Base-by-base conservation (phyloP, 2,329 filamentous ascomycete species). In the Fusarium temperatum region DNA sequence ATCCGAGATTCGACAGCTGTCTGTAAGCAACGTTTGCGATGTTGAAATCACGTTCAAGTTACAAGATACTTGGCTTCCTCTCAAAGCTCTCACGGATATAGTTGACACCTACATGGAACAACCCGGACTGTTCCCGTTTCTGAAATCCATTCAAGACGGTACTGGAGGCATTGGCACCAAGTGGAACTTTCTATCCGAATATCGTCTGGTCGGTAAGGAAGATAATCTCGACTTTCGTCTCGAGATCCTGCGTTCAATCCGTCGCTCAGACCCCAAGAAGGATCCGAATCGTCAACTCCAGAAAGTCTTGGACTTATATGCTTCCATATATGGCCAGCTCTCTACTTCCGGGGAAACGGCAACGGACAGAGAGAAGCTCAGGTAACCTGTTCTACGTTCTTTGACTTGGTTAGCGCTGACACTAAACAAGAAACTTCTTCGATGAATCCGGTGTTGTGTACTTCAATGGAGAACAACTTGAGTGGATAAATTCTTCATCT, bases 91-190 rank as follows among this genome's bases (percentile, higher is more conserved):
- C 7, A 17, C 26, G 2, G 20, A 17, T 17, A 12, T 30, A 30
- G 45, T 48, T 48, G 45, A 8, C 10, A 6, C 20, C 14, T 48
- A 30, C 14, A 48, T 48, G 26, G 14, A 30, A 8, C 45, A 30
- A 0, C 9, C 45, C 6, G 20, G 7, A 0, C 20, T 6, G 4
- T 48, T 48, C 7, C 45, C 45, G 3, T 48, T 48, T 17, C 3
- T 48, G 14, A 48, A 5, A 30, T 48, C 14, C 10, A 30, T n/a
- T 12, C 20, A n/a, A 48, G 26, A 30, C 20, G 6, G 4, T 48
- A 17, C 20, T n/a, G 45, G 45, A 2, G 10, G 2, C 7, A 30
- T 48, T 10, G 26, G 6, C 26, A 30, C 26, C 3, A n/a, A 30
- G 14, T 48, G 45, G 45, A 17, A 48, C 26, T 48, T 48, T 8